Base-by-base conservation (phyloP, 768 basidiomycete genomes). In the Boletus speciosus region DNA sequence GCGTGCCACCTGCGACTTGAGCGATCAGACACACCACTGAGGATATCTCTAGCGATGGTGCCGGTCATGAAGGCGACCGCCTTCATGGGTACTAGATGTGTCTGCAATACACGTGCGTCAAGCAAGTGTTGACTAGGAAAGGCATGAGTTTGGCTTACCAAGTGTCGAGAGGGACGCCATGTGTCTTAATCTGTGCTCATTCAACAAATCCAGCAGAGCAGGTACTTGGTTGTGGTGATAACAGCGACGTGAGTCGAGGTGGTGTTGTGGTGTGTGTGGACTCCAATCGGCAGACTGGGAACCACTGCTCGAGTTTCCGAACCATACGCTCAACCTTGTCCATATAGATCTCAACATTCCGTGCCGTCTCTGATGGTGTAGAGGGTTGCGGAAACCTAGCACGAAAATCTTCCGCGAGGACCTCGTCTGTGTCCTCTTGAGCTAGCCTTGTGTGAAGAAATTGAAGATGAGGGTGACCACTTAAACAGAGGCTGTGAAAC, bases 61-160 rank as follows among this genome's bases (percentile, higher is more conserved):
- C 78, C 74, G 1, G 78, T 79, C 60, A 77, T 77, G 12, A 79
- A 78, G 6, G 73, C 79, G 15, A 81, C 19, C 19, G 19, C 19
- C 19, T 19, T 19, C 19, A 19, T 83, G 83, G 40, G 80, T 81
- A 59, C 19, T 82, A 83, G 9, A 78, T 78, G 57, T 81, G 78
- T 38, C 79, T 63, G 38, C n/a, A 34, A 27, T 3, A 14, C 5
- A 4, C 4, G 5, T 19, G 12, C 10, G n/a, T 63, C 40, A 50
- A n/a, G 25, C 11, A 9, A 16, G 3, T 4, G 19, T 34, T 12
- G 10, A 15, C 14, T 10, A 3, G n/a, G n/a, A 32, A 14, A 37
- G 6, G n/a, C 2, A 35, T 3, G 9, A 2, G 21, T 9, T 38
- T 7, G 32, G 49, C 55, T 34, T 21, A 58, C 58, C 61, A 47